Conservation (phyloP, 495 filamentous ascomycete genomes). For the Neurospora hispaniola region DNA sequence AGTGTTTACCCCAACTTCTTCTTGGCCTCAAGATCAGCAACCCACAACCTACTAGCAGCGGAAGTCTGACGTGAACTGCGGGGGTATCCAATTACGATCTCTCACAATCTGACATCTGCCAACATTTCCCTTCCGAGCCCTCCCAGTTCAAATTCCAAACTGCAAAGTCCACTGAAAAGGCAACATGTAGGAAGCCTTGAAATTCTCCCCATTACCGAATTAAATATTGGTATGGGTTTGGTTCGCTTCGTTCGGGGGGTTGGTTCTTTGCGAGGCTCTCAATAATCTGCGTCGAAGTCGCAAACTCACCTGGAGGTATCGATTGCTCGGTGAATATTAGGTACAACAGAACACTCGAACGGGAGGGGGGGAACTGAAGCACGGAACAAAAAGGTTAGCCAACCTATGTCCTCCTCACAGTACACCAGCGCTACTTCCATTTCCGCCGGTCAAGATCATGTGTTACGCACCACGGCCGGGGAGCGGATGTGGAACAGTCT, state of each 20-base stretch:
- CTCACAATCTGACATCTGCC: neutral
- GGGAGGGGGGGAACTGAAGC: neutral
- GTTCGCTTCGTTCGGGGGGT: neutral
- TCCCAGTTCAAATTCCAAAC: too few relatives aligned
- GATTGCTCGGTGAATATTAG: neutral
- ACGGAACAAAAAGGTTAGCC: neutral
- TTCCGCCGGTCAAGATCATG: neutral
- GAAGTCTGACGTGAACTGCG: neutral
- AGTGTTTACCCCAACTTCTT: too few relatives aligned
- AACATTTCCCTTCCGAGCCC: neutral
- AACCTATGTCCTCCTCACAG: neutral
- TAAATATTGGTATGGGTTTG: neutral
- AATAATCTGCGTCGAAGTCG: neutral
- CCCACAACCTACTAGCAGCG: neutral
- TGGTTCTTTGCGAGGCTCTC: neutral
- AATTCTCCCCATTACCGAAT: neutral
- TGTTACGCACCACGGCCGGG: neutral
- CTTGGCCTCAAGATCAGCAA: neutral
- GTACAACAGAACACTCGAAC: neutral
- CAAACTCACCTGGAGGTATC: neutral
- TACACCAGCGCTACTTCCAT: neutral
- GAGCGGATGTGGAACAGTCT: neutral
- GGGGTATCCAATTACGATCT: neutral
- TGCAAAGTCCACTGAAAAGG: too few relatives aligned
- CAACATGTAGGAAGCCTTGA: neutral